A percentile compares a stretch with the other conserved stretches of the same genome.
Conservation (phyloP, 2,329 filamentous ascomycete species). For the Lecanicillium sp. region DNA sequence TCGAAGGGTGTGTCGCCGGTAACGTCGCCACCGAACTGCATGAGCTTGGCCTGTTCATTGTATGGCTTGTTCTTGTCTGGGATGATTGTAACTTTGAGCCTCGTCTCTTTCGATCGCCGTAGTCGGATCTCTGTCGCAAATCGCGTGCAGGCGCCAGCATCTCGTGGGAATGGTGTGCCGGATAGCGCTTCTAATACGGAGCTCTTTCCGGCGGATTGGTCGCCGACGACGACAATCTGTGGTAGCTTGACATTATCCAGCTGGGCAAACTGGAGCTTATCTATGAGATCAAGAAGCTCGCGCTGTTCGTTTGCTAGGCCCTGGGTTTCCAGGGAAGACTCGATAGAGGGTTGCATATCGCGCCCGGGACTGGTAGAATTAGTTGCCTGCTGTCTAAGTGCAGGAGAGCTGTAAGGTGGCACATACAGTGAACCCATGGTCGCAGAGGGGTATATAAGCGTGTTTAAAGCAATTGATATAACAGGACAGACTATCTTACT, state of each 20-base stretch:
- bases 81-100: slow-evolving; percentile 44
- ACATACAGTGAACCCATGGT: too few species aligned
- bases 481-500: too few species aligned
- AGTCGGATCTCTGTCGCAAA: slow-evolving; percentile 53
- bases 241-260: slow-evolving; percentile 45
- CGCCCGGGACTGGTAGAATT: slow-evolving; percentile 14
- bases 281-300: slow-evolving; percentile 47
- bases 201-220: slow-evolving; percentile 57
- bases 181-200: slow-evolving; percentile 57
- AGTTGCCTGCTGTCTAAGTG: not conserved
- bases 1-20: slow-evolving; percentile 38
- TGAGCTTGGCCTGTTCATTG: slow-evolving; percentile 37
- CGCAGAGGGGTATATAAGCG: too few species aligned
- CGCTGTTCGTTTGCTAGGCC: slow-evolving; percentile 46
- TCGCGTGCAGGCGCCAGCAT: slow-evolving; percentile 52
- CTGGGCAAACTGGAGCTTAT: slow-evolving; percentile 44
- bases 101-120: slow-evolving; percentile 35
- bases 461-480: too few species aligned
- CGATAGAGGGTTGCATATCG: slow-evolving; percentile 33
- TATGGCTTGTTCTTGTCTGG: slow-evolving; percentile 40
- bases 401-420: not conserved
- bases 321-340: slow-evolving; percentile 39
- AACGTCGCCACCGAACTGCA: slow-evolving; percentile 39
- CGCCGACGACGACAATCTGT: slow-evolving; percentile 56
- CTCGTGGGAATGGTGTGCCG: slow-evolving; percentile 51